These are phyloP conservation scores for Chrysophaeum taylorii DNA, from an alignment of 352 stramenopile species.

Conservation along the genomic window DNA sequence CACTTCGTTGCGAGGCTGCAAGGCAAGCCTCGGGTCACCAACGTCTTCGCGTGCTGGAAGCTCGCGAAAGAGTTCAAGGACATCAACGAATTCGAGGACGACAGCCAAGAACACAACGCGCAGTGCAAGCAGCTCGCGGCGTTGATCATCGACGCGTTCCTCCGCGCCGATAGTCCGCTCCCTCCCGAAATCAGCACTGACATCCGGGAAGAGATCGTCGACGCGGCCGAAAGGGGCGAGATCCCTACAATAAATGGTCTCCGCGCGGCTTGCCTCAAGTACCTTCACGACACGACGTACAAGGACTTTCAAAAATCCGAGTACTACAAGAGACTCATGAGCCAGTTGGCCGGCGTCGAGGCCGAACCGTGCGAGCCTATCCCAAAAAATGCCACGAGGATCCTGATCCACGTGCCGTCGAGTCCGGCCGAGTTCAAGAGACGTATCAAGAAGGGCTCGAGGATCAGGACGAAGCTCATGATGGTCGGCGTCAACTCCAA, in stretches of 20 bases:
- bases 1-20: neutral
- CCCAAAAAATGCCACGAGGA: neutral
- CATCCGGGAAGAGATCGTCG: neutral
- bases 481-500: neutral
- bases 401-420: neutral
- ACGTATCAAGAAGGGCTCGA: neutral
- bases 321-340: neutral
- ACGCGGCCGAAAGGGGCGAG: neutral
- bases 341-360: neutral
- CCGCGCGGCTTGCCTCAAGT: neutral
- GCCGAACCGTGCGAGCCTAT: neutral
- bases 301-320: neutral
- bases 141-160: neutral
- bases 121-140: neutral
- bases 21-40: no score
- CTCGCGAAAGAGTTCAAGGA: neutral
- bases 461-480: neutral
- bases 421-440: neutral
- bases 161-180: neutral
- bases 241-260: neutral
- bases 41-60: conserved; percentile 1
- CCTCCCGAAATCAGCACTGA: neutral
- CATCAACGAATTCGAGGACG: neutral
- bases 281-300: neutral
- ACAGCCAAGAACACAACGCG: neutral